Percentiles rank a stretch among this genome's conserved stretches.
phyloP scores from a whole-genome alignment of 345 rosid genomes.

The Citrus mangshanensis region DNA sequence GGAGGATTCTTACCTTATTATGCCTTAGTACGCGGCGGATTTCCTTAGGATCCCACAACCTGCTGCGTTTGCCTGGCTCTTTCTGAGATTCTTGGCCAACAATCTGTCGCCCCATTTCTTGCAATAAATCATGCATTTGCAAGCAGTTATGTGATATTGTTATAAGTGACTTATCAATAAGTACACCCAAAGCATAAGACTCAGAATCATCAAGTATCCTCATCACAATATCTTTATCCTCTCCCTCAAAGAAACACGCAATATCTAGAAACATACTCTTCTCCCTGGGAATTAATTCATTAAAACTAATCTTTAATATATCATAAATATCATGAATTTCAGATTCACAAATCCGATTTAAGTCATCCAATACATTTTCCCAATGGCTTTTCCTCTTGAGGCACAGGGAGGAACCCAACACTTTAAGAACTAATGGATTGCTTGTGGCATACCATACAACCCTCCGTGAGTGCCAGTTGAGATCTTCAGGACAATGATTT shows the following conservation, averaged over 20 bases:
- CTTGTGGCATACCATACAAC: constrained; percentile 5
- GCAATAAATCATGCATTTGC: constrained; percentile 40
- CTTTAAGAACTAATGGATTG: constrained; percentile 12
- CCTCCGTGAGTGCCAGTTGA: neutral
- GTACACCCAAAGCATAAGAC: neutral
- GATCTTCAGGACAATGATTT: neutral
- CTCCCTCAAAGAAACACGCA: constrained; percentile 40
- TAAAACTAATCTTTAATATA: constrained; percentile 15
- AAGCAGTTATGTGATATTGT: constrained; percentile 19
- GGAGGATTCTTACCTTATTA: neutral
- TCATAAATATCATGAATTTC: neutral
- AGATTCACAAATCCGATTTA: neutral
- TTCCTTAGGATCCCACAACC: constrained; percentile 10
- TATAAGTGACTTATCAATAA: constrained; percentile 34
- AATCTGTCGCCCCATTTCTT: constrained; percentile 16
- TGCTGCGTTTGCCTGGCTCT: constrained; percentile 12
- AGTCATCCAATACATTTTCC: neutral
- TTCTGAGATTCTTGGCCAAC: neutral
- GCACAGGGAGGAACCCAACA: neutral
- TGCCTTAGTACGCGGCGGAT: neutral
- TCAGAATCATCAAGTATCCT: constrained; percentile 13
- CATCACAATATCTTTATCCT: constrained; percentile 10
- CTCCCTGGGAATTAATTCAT: constrained; percentile 2
- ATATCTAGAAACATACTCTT: constrained; percentile 43
- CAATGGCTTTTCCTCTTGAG: neutral